Evolutionary conservation across 2,329 filamentous ascomycete genomes (phyloP), one percentile per base, ranked within the genome.

Genomic region (Trichoderma citrinoviride): DNA sequence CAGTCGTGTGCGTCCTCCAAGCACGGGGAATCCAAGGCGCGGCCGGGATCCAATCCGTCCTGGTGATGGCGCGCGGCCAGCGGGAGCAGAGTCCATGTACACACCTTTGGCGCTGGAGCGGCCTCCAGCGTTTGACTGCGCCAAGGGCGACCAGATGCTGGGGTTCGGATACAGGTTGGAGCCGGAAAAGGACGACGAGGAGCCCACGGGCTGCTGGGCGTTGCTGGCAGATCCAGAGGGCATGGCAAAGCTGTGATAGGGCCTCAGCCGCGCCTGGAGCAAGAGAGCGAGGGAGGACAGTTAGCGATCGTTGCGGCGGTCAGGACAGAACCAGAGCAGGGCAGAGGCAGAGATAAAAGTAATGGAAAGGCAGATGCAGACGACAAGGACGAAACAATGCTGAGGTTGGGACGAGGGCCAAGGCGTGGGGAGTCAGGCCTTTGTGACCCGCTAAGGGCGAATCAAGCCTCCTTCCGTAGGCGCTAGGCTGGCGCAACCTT

Each of bases 61-160:
- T 44, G 19, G 58, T 8, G 29, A 63, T 62, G 56, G 27, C 27
- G 27, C 27, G 27, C 27, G 27, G 25, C 27, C 49, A 52, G 29
- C 17, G n/a, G 40, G 12, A 17, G 49, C 29, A 53, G 40, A 60
- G 10, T 37, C 33, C 10, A 37, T 12, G 33, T 41, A 70, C 80
- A 66, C 74, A 87, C 84, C 84, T 79, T 80, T 79, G 56, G 81
- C 75, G 54, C 76, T 77, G 43, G 77, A 72, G 50, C 72, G 72
- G 60, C 73, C 67, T 82, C 83, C 70, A 76, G 79, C 66, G 77
- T 52, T 71, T 67, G 56, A 71, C 78, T 66, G 82, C 77, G 57
- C 19, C 12, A 53, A 61, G 27, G 58, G 21, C 17, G 80, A 80
- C 74, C 76, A 77, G 65, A 78, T 77, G 67, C 71, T 75, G 44